phyloP scores from a whole-genome alignment of 352 stramenopile genomes.

The Phytophthora constricta region DNA sequence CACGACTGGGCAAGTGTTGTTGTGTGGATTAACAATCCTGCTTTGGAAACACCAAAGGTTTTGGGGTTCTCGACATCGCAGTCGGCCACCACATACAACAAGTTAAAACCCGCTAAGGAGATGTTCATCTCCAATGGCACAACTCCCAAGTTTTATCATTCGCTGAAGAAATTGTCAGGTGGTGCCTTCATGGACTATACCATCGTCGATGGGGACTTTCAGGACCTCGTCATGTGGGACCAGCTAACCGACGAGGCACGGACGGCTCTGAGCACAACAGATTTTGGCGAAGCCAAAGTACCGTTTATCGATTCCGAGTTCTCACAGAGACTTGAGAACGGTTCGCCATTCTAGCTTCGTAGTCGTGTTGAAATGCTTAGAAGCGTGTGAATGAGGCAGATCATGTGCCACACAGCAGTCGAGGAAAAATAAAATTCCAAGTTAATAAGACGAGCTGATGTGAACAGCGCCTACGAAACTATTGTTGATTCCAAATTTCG shows the following conservation, averaged over 20 bases:
- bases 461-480: too few relatives aligned
- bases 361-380: too few relatives aligned
- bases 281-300: background rate
- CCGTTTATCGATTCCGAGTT: background rate
- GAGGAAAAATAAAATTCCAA: too few relatives aligned
- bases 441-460: too few relatives aligned
- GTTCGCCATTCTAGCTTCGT: background rate
- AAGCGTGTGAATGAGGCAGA: too few relatives aligned
- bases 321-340: background rate
- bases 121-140: background rate
- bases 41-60: background rate
- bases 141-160: background rate
- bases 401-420: too few relatives aligned
- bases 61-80: slow-evolving; percentile 11
- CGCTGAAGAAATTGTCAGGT: background rate
- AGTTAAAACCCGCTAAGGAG: background rate
- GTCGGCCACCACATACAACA: background rate
- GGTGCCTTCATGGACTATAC: background rate
- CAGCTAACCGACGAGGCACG: background rate
- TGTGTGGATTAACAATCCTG: slow-evolving; percentile 22
- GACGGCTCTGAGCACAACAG: background rate
- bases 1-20: slow-evolving; percentile 26
- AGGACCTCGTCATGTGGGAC: background rate
- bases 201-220: background rate
- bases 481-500: too few relatives aligned